Evolutionary conservation across 805 yeast genomes (phyloP), one percentile per base, ranked within the genome.

Genomic region (Brettanomyces anomalus): DNA sequence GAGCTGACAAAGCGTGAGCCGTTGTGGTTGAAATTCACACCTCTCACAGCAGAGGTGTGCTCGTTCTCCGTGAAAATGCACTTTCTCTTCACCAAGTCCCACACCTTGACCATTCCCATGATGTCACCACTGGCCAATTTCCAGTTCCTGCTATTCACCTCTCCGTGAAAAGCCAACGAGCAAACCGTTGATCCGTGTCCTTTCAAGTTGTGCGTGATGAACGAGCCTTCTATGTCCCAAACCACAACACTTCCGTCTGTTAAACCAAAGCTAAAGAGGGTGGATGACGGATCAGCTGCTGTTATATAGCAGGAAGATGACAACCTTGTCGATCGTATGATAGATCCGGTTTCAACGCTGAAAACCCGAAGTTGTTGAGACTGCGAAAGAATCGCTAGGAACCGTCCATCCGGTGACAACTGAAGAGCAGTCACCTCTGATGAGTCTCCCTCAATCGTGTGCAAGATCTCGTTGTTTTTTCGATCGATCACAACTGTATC

Each of bases 151-250:
- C 80, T 68, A 49, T 85, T 82, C 36, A 77, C 65, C 47, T 77
- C 78, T 10, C 97, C 97, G 57, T 73, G 72, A 59, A 93, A 87
- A 1, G 57, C 47, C 43, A 90, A 61, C 4, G 93, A 77, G 37
- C 95, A 81, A 34, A 90, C 72, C 2, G 95, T 83, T 11, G 93
- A 81, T 17, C 96, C 95, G 60, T 93, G 99, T 1, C 98, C 97
- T 60, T 85, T 83, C 44, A 93, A 72, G 13, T 86, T 79, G 62
- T 93, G 98, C 0, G 98, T 93, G 3, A 83, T 76, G 50, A 74
- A 86, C 1, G 93, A 89, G 31, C 88, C 88, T 49, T 79, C 89
- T 32, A 93, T 72, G 61, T 93, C 99, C 82, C 95, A 88, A 1
- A 93, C 94, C 37, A 85, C 79, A 15, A 89, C 83, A 35, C 79